These are phyloP conservation scores for Trichoderma sp. DNA, from an alignment of 2,329 filamentous ascomycete species.

Conservation along the genomic window DNA sequence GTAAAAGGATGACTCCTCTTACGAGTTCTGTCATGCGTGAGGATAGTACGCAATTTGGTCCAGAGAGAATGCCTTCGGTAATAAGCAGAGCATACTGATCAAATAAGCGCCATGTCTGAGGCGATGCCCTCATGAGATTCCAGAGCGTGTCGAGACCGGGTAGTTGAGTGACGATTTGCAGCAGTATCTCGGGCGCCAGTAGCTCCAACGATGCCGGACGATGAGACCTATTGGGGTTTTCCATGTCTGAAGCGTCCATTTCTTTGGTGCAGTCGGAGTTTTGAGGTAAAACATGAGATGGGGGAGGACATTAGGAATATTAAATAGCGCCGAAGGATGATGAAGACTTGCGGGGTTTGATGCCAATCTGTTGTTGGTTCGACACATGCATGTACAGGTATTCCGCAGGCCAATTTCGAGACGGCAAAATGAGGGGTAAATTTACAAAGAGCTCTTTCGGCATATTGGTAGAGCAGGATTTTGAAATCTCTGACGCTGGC, in stretches of 20 bases:
- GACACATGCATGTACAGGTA: neutral
- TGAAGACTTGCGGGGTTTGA: neutral
- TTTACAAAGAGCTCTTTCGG: neutral
- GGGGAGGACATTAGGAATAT: neutral
- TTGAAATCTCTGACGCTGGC: neutral
- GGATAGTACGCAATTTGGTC: neutral
- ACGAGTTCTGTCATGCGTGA: neutral
- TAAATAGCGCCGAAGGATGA: neutral
- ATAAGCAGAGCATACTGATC: neutral
- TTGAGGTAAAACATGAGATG: neutral
- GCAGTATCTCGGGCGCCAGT: neutral
- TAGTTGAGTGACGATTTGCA: neutral
- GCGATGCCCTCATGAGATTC: neutral
- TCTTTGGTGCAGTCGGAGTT: neutral
- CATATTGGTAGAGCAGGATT: neutral
- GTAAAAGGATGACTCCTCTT: neutral
- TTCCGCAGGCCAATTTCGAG: neutral
- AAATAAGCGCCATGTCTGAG: neutral
- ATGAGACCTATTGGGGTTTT: neutral
- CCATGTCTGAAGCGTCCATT: neutral
- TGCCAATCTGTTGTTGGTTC: neutral
- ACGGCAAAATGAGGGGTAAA: neutral
- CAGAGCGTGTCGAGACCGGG: neutral
- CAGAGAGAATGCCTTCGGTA: neutral
- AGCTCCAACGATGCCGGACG: neutral